Base-by-base conservation (phyloP, 108 stramenopile genomes). In the Pseudonitzschia delicatissima region DNA sequence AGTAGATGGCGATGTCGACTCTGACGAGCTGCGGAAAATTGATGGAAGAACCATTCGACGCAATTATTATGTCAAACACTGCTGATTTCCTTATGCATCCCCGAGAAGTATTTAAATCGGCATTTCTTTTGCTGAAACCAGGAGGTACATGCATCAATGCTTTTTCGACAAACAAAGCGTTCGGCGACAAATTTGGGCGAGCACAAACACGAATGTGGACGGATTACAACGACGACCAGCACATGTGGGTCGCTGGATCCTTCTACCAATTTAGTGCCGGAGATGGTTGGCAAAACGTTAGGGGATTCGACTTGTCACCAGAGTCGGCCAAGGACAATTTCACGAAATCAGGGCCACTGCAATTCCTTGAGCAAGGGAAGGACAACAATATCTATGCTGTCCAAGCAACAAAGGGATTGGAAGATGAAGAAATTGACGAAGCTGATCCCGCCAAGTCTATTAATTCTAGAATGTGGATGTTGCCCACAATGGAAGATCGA, bases 161-260 rank as follows among this genome's bases (percentile, higher is more conserved):
- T 9, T 94, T 94, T 73, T 59, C 76, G 5, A 67, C 73, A 37
- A 90, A 85, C 70, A 83, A 90, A 61, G 90, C 86, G 4, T 87
- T 79, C 71, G 40, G 45, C 1, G 80, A 71, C 11, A 82, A 83
- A 59, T 92, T 88, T 47, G 83, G 83, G 42, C 77, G 84, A 51
- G 90, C 88, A 55, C 88, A 90, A 67, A 93, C 93, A 33, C 90
- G 87, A 61, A 85, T 92, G 74, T 97, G 96, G 96, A 68, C 82
- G 45, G 86, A 82, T 35, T 90, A 92, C 83, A 96, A 94, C 48
- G 94, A 97, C 64, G 96, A 94, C 55, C 96, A 97, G 69, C 96
- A 94, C 77, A 96, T 97, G 94, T 97, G 96, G 96, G 86, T 97
- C 29, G 80, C 80, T 61, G 96, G 96, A 13, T 91, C 90, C 7